phyloP scores from a whole-genome alignment of 208 protist genomes.

The Trypanosoma cruzi region DNA sequence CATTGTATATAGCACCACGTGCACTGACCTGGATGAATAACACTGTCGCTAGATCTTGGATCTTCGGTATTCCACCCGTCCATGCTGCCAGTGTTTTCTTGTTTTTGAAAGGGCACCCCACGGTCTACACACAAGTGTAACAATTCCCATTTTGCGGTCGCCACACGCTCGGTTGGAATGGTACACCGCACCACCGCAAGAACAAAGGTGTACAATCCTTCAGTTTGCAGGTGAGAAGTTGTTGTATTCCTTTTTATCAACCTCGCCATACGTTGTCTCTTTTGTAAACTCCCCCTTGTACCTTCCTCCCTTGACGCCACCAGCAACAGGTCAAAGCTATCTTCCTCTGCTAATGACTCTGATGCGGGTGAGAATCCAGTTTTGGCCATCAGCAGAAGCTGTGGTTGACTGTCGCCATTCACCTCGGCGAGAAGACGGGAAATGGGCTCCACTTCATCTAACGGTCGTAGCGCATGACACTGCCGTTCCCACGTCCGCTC shows the following conservation, averaged over 20 bases:
- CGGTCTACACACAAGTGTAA: slow-evolving; percentile 27
- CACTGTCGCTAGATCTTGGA: background rate
- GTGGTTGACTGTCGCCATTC: background rate
- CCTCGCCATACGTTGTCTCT: background rate
- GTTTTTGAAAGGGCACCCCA: slow-evolving; percentile 25
- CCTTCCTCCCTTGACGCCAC: slow-evolving; percentile 5
- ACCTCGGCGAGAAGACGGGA: background rate
- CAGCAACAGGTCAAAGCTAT: slow-evolving; percentile 12
- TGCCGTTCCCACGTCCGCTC: slow-evolving; percentile 21
- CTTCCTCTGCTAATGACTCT: background rate
- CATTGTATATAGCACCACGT: slow-evolving; percentile 19
- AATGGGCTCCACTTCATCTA: slow-evolving; percentile 11
- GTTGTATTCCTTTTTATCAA: background rate
- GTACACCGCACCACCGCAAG: slow-evolving; percentile 24
- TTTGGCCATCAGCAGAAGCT: slow-evolving; percentile 15
- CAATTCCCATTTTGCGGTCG: slow-evolving; percentile 18
- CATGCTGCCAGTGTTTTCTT: background rate
- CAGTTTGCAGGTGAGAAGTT: background rate
- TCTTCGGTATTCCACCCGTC: background rate
- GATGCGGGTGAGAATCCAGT: background rate
- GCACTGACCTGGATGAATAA: slow-evolving; percentile 18
- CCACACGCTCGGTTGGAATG: background rate
- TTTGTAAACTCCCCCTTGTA: background rate
- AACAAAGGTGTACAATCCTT: slow-evolving; percentile 25
- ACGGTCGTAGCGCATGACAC: slow-evolving; percentile 4